Conservation (phyloP, 345 rosid species). For the Acer negundo region DNA sequence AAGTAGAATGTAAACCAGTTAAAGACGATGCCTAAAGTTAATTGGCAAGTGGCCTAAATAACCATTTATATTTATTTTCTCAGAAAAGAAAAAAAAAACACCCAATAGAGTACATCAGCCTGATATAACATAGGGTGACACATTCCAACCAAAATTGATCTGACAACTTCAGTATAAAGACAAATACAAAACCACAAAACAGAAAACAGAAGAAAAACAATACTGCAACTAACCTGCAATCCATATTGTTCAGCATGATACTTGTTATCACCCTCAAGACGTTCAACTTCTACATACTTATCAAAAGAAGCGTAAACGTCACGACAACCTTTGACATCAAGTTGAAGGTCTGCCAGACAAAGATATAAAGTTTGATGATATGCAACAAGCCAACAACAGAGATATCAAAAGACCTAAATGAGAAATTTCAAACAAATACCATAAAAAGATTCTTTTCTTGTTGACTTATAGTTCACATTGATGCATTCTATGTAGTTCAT, state of each 20-base stretch:
- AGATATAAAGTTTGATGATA: conserved; percentile 17
- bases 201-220: background rate
- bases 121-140: background rate
- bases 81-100: background rate
- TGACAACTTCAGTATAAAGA: background rate
- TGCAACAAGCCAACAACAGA: background rate
- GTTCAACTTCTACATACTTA: conserved; percentile 95
- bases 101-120: background rate
- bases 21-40: background rate
- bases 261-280: conserved; percentile 97
- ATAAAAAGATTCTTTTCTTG: conserved; percentile 94
- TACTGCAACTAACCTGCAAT: conserved; percentile 68
- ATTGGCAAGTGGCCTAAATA: background rate
- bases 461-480: conserved; percentile 92
- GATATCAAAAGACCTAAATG: background rate
- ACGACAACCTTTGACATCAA: conserved; percentile 96
- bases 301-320: conserved; percentile 98
- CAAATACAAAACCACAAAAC: background rate
- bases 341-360: conserved; percentile 80
- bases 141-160: background rate
- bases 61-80: background rate
- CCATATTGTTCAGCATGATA: conserved; percentile 90
- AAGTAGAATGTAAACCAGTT: background rate
- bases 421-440: conserved; percentile 46
- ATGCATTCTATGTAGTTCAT: conserved; percentile 95